phyloP scores from a whole-genome alignment of 768 basidiomycete genomes.

The Amanita polypyramis region DNA sequence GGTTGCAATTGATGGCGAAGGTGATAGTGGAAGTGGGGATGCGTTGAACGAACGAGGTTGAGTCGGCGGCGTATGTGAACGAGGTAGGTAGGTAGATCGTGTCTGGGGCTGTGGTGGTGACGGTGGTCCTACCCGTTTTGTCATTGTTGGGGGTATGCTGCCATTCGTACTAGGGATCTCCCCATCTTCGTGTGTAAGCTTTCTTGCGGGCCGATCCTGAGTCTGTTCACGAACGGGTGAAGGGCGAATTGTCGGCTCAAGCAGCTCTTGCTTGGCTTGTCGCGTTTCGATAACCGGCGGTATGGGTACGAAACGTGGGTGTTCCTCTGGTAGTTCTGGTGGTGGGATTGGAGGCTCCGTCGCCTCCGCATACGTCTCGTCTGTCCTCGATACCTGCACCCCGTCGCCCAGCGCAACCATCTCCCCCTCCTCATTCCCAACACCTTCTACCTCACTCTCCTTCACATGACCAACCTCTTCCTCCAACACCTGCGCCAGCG shows the following conservation, averaged over 20 bases:
- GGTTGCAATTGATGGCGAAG: neutral
- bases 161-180: conserved; percentile 29
- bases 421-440: neutral
- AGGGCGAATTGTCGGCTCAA: conserved; percentile 1
- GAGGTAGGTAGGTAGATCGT: conserved; percentile 18
- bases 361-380: neutral
- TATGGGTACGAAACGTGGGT: neutral
- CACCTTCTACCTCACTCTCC: conserved; percentile 2
- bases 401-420: neutral
- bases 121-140: neutral
- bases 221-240: too few relatives aligned
- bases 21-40: conserved; percentile 12
- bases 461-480: neutral
- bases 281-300: conserved; percentile 1
- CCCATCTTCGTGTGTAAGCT: conserved; percentile 41
- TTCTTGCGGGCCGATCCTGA: conserved; percentile 4
- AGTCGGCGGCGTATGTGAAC: conserved; percentile 34
- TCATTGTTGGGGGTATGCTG: conserved; percentile 9
- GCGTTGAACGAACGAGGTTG: conserved; percentile 35
- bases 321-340: conserved; percentile 17
- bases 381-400: neutral
- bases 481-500: too few relatives aligned
- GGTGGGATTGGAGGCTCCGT: too few relatives aligned
- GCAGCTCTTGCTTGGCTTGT: conserved; percentile 10
- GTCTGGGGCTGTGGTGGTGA: neutral